Evolutionary conservation across 352 stramenopile species (phyloP).

Genomic region (Globisporangium radiosum): DNA sequence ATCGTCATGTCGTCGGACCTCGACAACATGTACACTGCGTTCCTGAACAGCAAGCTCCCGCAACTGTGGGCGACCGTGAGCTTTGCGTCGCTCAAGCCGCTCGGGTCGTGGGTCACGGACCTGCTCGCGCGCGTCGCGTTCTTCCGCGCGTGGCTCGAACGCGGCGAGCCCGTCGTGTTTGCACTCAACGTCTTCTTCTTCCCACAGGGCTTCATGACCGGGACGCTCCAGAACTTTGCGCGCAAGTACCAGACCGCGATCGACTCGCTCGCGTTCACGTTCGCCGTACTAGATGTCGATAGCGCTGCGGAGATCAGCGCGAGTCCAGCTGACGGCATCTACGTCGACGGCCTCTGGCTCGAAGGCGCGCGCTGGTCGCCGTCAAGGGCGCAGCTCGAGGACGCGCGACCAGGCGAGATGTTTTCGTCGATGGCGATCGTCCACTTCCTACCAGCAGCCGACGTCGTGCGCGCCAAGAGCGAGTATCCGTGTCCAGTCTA

Average conservation of each 20-base stretch:
- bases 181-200: constrained; percentile 92
- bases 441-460: constrained; percentile 86
- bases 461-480: constrained; percentile 45
- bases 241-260: constrained; percentile 94
- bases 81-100: constrained; percentile 91
- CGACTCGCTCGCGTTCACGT: constrained; percentile 91
- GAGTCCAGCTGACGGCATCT: constrained; percentile 88
- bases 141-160: constrained; percentile 85
- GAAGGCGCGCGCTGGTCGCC: constrained; percentile 86
- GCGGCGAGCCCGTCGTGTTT: constrained; percentile 90
- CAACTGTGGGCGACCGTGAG: constrained; percentile 84
- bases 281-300: constrained; percentile 69
- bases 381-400: constrained; percentile 54
- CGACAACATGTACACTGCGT: constrained; percentile 95
- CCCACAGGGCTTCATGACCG: constrained; percentile 88
- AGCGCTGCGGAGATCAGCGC: constrained; percentile 40
- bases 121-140: constrained; percentile 87
- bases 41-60: constrained; percentile 89
- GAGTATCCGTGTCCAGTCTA: constrained; percentile 92
- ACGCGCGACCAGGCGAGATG: constrained; percentile 89
- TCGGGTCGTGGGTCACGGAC: constrained; percentile 91
- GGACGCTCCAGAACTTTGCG: constrained; percentile 91
- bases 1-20: constrained; percentile 94
- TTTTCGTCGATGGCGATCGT: constrained; percentile 88
- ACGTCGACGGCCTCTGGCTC: constrained; percentile 87